phyloP scores from a whole-genome alignment of 2,329 filamentous ascomycete species.

The Trematosphaeria pertusa region DNA sequence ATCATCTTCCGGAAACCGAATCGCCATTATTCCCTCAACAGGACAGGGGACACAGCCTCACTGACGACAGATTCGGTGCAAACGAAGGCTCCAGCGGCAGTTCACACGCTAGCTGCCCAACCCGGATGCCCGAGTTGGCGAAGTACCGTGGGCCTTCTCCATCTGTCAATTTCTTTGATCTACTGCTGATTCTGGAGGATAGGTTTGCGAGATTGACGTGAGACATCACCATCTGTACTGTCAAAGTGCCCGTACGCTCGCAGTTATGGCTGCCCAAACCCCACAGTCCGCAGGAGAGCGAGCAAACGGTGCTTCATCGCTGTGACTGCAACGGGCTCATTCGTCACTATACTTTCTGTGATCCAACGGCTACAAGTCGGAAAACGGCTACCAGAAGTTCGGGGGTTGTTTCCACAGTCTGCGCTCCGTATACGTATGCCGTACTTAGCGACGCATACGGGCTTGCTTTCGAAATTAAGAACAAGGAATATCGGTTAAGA shows the following conservation, averaged over 20 bases:
- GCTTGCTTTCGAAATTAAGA: slow-evolving; percentile 6
- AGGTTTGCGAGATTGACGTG: too few relatives aligned
- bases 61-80: too few relatives aligned
- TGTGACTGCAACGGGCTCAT: slow-evolving; percentile 16
- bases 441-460: slow-evolving; percentile 14
- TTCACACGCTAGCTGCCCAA: too few relatives aligned
- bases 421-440: too few relatives aligned
- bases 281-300: slow-evolving; percentile 9
- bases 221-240: slow-evolving; percentile 11
- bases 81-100: too few relatives aligned
- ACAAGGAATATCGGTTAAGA: slow-evolving; percentile 10
- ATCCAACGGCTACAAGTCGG: slow-evolving; percentile 7
- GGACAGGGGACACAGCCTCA: too few relatives aligned
- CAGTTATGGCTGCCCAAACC: slow-evolving; percentile 11
- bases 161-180: too few relatives aligned
- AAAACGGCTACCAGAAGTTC: slow-evolving; percentile 17
- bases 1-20: too few relatives aligned
- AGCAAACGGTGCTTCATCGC: slow-evolving; percentile 9
- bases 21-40: too few relatives aligned
- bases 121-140: too few relatives aligned
- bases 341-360: slow-evolving; percentile 11
- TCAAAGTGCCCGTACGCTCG: slow-evolving; percentile 11
- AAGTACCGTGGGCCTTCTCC: too few relatives aligned
- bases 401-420: slow-evolving; percentile 7
- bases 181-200: too few relatives aligned